phyloP scores from a whole-genome alignment of 108 stramenopile species.

The Nitzschia putrida region DNA sequence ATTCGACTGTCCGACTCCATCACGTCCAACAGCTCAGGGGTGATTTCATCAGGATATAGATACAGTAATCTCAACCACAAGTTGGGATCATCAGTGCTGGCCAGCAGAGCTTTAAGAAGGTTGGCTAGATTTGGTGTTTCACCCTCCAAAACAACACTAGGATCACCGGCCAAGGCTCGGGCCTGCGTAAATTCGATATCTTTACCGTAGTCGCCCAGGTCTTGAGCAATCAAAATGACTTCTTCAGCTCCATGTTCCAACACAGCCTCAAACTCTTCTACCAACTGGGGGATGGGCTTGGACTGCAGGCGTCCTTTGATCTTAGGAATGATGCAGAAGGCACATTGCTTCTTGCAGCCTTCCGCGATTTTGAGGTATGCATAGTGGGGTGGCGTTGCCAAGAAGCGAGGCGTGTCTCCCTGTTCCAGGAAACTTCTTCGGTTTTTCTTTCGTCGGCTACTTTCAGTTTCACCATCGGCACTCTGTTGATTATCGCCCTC shows the following conservation, averaged over 20 bases:
- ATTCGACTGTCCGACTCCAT: conserved; percentile 44
- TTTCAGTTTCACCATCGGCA: neutral
- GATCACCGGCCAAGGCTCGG: neutral
- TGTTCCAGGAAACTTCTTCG: conserved; percentile 41
- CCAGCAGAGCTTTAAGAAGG: conserved; percentile 29
- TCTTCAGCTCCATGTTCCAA: conserved; percentile 40
- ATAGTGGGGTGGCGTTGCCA: conserved; percentile 50
- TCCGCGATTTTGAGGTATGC: conserved; percentile 54
- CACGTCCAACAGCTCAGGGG: conserved; percentile 34
- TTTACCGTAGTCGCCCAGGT: conserved; percentile 52
- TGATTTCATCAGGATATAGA: conserved; percentile 55
- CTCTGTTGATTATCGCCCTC: conserved; percentile 11
- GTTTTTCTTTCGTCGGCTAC: neutral
- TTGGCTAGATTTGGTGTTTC: conserved; percentile 7
- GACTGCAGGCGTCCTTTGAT: conserved; percentile 51
- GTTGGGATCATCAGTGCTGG: conserved; percentile 15
- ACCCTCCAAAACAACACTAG: neutral
- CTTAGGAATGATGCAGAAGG: conserved; percentile 56
- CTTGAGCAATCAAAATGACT: conserved; percentile 55
- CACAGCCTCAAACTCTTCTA: conserved; percentile 42
- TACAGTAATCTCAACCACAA: conserved; percentile 52
- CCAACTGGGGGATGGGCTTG: conserved; percentile 43
- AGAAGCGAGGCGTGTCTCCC: conserved; percentile 44
- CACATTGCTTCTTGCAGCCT: conserved; percentile 46
- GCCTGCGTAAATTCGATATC: conserved; percentile 8